Conservation (phyloP, 495 filamentous ascomycete species). For the Daldinia concentrica region DNA sequence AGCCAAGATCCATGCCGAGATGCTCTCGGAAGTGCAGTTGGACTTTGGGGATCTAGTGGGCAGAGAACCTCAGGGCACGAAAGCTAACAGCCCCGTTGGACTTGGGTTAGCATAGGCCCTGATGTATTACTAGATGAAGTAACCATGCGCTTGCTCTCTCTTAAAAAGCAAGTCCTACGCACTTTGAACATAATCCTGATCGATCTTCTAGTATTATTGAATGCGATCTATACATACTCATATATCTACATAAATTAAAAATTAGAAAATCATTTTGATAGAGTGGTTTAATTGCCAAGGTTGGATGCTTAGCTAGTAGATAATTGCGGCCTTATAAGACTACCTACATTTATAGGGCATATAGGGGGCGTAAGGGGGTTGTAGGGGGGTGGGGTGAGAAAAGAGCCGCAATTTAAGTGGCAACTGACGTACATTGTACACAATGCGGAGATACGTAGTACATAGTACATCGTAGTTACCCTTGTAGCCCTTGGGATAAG, state of each 20-base stretch:
- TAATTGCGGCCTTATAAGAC: not conserved
- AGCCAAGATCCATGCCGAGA: constrained; percentile 79
- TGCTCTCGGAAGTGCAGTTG: constrained; percentile 85
- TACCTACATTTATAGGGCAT: not conserved
- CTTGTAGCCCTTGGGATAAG: not conserved
- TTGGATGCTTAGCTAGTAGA: not conserved
- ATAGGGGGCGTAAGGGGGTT: not conserved
- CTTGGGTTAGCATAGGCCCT: constrained; percentile 51
- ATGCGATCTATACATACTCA: not conserved
- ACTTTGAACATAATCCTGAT: not conserved
- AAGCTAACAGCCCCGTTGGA: constrained; percentile 49
- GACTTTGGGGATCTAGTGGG: constrained; percentile 83
- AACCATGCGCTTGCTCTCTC: not conserved
- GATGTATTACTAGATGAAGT: constrained; percentile 2
- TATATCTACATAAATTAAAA: not conserved
- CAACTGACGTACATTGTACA: constrained; percentile 1
- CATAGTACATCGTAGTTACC: not conserved
- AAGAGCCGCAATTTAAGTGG: constrained; percentile 4
- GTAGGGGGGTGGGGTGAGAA: not conserved
- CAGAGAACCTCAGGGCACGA: constrained; percentile 44
- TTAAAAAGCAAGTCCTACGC: not conserved
- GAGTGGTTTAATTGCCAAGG: no score
- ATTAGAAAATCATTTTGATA: not conserved
- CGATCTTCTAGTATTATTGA: not conserved
- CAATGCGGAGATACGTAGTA: constrained; percentile 5